Evolutionary conservation across 1,139 yeast genomes (phyloP), one percentile per base, ranked within the genome.

Genomic region (Groenewaldozyma auringiensis): DNA sequence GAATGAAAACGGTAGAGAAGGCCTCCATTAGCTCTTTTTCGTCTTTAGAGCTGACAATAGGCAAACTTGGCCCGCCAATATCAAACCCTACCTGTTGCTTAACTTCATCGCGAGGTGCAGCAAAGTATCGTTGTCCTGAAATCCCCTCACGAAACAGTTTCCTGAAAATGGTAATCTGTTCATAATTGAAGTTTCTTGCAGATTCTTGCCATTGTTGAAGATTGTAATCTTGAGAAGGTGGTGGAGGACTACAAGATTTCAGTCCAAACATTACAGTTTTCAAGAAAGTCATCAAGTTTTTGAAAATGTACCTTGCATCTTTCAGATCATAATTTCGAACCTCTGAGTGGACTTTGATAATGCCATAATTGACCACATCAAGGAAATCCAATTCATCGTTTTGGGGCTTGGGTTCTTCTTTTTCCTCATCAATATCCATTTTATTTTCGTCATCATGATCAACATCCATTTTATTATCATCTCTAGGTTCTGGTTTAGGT

Each of bases 21-120:
- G 89, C 83, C 62, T 94, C 98, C 95, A 92, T 88, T 50, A 89
- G 71, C 56, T 94, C 98, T 56, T 92, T 88, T 52, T 89, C 96
- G 59, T 89, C 97, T 55, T 87, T 88, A 0, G 95, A 81, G 1
- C 94, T 84, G 2, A 89, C 80, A 3, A 85, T 83, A 3, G 95
- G 94, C 42, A 85, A 67, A 50, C 82, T 83, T 3, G 95, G 89
- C 2, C 88, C 88, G 18, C 85, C 79, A 31, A 83, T 74, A 58
- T 86, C 95, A 61, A 83, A 78, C 6, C 56, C 52, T 9, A 47
- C 50, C 37, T 54, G 38, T 20, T 35, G 38, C 52, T 27, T 54
- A 31, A 45, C 48, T 14, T 78, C 70, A 47, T 75, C 74, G 29
- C 73, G 64, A 46, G 69, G 61, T 3, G 81, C 70, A 56, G 88